Evolutionary conservation across 1,284 basidiomycete genomes (phyloP), one percentile per base, ranked within the genome.

Genomic region (Veloboletus limbatus): DNA sequence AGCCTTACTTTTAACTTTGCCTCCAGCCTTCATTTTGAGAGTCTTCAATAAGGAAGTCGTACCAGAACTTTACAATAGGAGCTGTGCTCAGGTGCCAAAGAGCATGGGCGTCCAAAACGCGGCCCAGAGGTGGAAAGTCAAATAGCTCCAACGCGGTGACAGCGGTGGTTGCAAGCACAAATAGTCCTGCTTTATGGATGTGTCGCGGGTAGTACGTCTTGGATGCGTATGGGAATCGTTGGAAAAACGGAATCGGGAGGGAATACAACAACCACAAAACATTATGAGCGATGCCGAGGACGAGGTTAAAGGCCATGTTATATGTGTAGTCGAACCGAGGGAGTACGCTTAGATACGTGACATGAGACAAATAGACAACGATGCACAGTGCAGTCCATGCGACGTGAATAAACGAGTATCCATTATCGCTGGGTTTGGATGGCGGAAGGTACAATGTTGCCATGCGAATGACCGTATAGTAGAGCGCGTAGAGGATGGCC

Each of bases 301-400:
- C 59, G 54, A 96, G 71, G 66, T 94, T 94, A 72, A 92, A 92
- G 0, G 76, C 63, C 70, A 97, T 92, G 74, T 99, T 98, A 73
- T 98, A 99, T 7, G 85, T 74, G 68, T 99, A 99, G 68, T 98
- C 91, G 70, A 98, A 97, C 22, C 87, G 82, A 27, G 83, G 83
- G 21, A 85, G 76, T 26, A 85, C 66, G 37, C 78, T 79, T 43
- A 97, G 77, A 68, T 94, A 94, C n/a, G 82, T 74, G 45, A 93
- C 67, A 60, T 96, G 93, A 11, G 67, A 69, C 31, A 83, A 39
- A 67, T 80, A 91, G n/a, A 68, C 59, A 8, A 79, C 14, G 10
- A 67, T 60, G 62, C 80, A 85, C 14, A 77, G 32, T 2, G 63
- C 45, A 16, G 76, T 69, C 75, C 80, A 78, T 18, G 62, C 46